Percentiles rank a stretch among this genome's conserved stretches.
Conservation (phyloP, 169 alveolate species). For the Amoebophrya sp. region DNA sequence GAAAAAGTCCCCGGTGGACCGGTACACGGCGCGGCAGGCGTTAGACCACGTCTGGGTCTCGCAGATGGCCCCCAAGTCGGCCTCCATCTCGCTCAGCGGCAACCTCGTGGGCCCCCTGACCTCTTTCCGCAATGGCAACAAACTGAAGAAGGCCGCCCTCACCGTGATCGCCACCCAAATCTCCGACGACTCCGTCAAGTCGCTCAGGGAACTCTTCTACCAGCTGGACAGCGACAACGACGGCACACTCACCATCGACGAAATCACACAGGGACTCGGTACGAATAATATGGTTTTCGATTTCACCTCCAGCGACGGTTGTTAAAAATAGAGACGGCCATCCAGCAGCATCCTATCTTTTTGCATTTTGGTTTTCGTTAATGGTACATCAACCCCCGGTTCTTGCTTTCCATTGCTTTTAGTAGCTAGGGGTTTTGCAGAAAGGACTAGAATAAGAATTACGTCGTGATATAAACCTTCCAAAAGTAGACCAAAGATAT, state of each 20-base stretch:
- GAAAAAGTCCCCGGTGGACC: conserved; percentile 37
- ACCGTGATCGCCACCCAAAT: conserved; percentile 47
- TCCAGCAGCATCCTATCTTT: too few relatives aligned
- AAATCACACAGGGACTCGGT: neutral
- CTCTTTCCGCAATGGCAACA: conserved; percentile 52
- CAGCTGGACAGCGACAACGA: conserved; percentile 56
- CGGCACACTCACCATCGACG: conserved; percentile 58
- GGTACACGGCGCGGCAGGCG: neutral
- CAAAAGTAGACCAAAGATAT: too few relatives aligned
- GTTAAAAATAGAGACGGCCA: too few relatives aligned
- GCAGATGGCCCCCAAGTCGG: neutral
- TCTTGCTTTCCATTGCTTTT: too few relatives aligned
- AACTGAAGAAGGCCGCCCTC: conserved; percentile 59
- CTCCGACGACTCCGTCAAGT: conserved; percentile 56
- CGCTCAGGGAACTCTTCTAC: conserved; percentile 54
- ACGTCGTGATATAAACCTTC: too few relatives aligned
- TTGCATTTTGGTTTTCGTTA: neutral
- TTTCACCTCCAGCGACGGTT: too few relatives aligned
- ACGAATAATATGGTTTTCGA: too few relatives aligned
- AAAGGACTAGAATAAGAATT: too few relatives aligned
- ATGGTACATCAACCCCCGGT: too few relatives aligned
- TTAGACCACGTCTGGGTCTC: neutral
- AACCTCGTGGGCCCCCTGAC: neutral
- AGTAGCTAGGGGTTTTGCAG: too few relatives aligned
- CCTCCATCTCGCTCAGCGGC: neutral